Base-by-base conservation (phyloP, 2,329 filamentous ascomycete species). In the Podosphaera xanthii region DNA sequence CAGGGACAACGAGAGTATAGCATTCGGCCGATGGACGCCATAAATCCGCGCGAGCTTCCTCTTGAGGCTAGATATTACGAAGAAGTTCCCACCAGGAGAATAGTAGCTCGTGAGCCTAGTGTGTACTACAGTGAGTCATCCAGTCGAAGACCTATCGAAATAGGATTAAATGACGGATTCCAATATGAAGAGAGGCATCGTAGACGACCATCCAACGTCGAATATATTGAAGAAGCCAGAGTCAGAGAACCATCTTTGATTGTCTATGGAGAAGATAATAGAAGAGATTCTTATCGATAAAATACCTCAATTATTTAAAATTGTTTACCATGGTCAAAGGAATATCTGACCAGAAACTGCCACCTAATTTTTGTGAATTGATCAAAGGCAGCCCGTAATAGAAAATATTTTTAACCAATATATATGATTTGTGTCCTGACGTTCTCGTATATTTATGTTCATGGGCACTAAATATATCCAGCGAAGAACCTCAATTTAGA, bases 201-300 rank as follows among this genome's bases (percentile, higher is more conserved):
- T n/a, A 55, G 62, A n/a, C 60, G 64, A 58, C 62, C 63, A n/a
- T 61, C 61, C 10, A 64, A 67, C 44, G 60, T 67, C 53, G 62
- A 62, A 9, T 66, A 65, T 42, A 64, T 66, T 58, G 67, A 69
- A 49, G 59, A 65, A 50, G 65, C 67, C 34, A 59, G 65, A 58
- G 64, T 62, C 33, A 61, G 66, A 56, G 67, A 68, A 49, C 49
- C 64, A 6, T 67, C 67, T n/a, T 64, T 68, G 4, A 58, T 69
- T 34, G 63, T 67, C 14, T 68, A 69, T 60, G 58, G 63, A 12
- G 67, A 68, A 57, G 67, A 69, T 60, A 59, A 59, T 31, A 64
- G 65, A 56, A 65, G 64, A 54, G 66, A 67, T 57, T 61, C 67
- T 46, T 69, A 69, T 58, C 63, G 66, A 65, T 68, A 64, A 61